Evolutionary conservation across 2,329 filamentous ascomycete species (phyloP).

Genomic region (Hypoxylon sp.): DNA sequence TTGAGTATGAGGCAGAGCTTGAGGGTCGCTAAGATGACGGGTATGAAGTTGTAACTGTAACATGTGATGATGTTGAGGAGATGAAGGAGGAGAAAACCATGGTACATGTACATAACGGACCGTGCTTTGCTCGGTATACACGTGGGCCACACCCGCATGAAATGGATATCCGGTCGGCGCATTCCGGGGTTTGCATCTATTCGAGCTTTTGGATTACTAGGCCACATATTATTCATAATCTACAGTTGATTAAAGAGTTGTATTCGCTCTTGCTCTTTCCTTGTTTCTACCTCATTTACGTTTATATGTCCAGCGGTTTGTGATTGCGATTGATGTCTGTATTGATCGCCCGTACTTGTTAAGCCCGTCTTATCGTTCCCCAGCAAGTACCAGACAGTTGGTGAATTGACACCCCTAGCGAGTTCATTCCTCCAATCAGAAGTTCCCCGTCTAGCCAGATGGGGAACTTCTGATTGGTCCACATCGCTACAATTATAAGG

Average conservation of each 20-base stretch:
- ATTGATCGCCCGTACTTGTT: too few relatives aligned
- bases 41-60: conserved; percentile 88
- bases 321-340: not conserved
- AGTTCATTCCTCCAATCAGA: too few relatives aligned
- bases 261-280: not conserved
- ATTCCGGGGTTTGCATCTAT: conserved; percentile 32
- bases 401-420: too few relatives aligned
- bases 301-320: not conserved
- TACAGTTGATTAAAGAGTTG: not conserved
- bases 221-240: conserved; percentile 10
- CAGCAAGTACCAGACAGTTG: too few relatives aligned
- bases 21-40: conserved; percentile 89
- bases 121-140: conserved; percentile 10
- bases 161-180: conserved; percentile 24
- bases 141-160: conserved; percentile 21
- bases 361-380: too few relatives aligned
- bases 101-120: conserved; percentile 21
- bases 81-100: not conserved
- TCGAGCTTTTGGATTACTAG: conserved; percentile 14
- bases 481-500: too few relatives aligned
- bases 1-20: conserved; percentile 92
- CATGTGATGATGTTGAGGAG: not conserved
- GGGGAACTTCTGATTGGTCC: too few relatives aligned
- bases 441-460: too few relatives aligned
- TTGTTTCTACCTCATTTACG: not conserved